Evolutionary conservation across 306 rosid genomes (phyloP), one percentile per base, ranked within the genome.

Genomic region (Quercus berberidifolia): DNA sequence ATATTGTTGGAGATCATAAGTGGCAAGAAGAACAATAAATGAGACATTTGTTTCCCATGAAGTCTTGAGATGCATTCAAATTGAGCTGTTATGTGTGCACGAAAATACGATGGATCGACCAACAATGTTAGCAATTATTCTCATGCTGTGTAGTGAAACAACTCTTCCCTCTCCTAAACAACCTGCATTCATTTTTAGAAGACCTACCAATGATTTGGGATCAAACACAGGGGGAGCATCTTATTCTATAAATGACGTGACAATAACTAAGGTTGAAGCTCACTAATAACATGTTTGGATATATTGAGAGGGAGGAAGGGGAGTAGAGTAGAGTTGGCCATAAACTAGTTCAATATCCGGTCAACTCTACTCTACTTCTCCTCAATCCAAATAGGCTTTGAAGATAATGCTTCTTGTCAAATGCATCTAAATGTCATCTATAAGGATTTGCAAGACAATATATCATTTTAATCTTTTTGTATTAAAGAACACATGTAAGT

Each of bases 1-100:
- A 28, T 83, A 0, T 19, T 83, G 5, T 69, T 83, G 12, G 86
- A 79, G 71, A 83, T 83, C n/a, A 18, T 83, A 1, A 74, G 83
- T 11, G 80, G 83, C 33, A 26, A 19, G 41, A 84, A 84, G 41
- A 73, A 83, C 41, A 18, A 11, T 63, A 26, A 28, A 63, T 6
- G 38, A 13, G 33, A 25, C 38, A 20, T 21, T 25, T 8, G 1
- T 13, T 1, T 11, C 28, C 0, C 15, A 0, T 2, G 31, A 63
- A 26, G 6, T 26, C 17, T 13, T 25, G 69, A 63, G 69, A 63
- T 63, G 69, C 28, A 63, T 63, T 28, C 14, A 63, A 28, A 1
- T 63, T 12, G 28, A 17, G 23, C 69, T 63, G 1, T 25, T 63
- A 28, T 63, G 69, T 63, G 69, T 63, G 38, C 69, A 63, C 4